Evolutionary conservation across 2,329 filamentous ascomycete genomes (phyloP).

Genomic region (Colletotrichum sp.): DNA sequence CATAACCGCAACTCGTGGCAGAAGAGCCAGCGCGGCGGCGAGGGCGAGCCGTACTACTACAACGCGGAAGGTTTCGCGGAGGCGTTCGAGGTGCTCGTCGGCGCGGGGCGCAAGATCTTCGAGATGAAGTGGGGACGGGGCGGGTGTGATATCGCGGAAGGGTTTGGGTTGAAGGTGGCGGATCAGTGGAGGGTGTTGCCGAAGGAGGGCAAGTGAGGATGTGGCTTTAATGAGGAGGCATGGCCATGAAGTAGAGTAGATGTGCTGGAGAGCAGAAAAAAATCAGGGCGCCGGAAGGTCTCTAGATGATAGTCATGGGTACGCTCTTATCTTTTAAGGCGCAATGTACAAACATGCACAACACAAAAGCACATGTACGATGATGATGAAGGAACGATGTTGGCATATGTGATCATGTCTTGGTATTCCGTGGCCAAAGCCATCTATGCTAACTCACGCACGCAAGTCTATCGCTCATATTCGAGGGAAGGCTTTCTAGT

Average conservation of each 20-base stretch:
- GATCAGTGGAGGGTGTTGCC: slow-evolving; percentile 53
- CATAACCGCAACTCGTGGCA: slow-evolving; percentile 59
- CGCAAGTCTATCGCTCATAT: background rate
- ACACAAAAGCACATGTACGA: too few species aligned
- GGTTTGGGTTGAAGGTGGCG: slow-evolving; percentile 38
- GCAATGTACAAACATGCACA: too few species aligned
- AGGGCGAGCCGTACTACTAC: slow-evolving; percentile 59
- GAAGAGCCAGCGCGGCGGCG: slow-evolving; percentile 52
- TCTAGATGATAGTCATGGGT: background rate
- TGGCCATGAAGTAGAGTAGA: background rate
- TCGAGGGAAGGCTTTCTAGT: background rate
- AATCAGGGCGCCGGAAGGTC: background rate
- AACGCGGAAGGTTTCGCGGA: slow-evolving; percentile 48
- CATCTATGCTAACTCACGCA: background rate
- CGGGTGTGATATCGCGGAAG: slow-evolving; percentile 44
- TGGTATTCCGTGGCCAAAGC: slow-evolving; percentile 6
- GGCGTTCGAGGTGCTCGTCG: slow-evolving; percentile 49
- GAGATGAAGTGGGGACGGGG: slow-evolving; percentile 51
- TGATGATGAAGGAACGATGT: too few species aligned
- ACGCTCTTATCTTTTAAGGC: too few species aligned
- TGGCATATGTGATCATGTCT: background rate
- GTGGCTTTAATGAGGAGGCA: background rate
- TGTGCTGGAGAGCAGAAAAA: background rate
- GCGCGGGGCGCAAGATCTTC: slow-evolving; percentile 47
- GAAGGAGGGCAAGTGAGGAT: slow-evolving; percentile 26